Evolutionary conservation across 2,329 filamentous ascomycete species (phyloP).

Genomic region (Aureobasidium namibiae): DNA sequence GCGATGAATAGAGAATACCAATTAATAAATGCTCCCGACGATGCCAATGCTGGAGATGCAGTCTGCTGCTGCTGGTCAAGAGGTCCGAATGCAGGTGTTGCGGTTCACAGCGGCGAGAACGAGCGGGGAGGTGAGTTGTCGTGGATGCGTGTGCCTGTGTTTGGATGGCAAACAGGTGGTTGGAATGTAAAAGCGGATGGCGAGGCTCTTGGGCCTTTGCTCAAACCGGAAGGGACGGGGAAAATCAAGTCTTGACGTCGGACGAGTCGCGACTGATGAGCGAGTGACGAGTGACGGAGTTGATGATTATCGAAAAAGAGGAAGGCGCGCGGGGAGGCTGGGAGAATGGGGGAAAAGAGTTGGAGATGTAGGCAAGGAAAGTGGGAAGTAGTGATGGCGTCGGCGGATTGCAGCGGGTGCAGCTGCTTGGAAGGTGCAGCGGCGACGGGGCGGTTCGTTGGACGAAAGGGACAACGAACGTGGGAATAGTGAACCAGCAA

Average conservation of each 20-base stretch:
- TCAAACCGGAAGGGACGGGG: background rate
- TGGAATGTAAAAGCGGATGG: conserved; percentile 7
- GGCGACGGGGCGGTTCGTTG: conserved; percentile 1
- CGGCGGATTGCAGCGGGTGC: background rate
- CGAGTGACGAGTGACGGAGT: background rate
- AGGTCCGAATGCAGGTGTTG: background rate
- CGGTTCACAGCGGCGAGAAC: background rate
- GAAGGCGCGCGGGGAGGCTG: conserved; percentile 3
- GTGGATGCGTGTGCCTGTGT: background rate
- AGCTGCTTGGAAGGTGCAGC: background rate
- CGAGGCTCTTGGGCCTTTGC: background rate
- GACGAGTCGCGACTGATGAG: background rate
- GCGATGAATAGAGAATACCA: conserved; percentile 1
- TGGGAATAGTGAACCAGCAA: too few species aligned
- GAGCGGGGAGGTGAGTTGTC: conserved; percentile 1
- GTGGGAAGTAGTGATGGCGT: background rate
- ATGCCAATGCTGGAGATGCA: background rate
- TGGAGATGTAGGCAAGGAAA: background rate
- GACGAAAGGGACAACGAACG: conserved; percentile 2
- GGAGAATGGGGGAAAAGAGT: background rate
- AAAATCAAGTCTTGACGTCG: conserved; percentile 9
- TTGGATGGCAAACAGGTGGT: background rate
- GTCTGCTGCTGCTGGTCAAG: background rate
- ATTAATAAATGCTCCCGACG: background rate
- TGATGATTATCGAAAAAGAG: background rate